phyloP scores from a whole-genome alignment of 495 filamentous ascomycete genomes.

The Xylaria flabelliformis region DNA sequence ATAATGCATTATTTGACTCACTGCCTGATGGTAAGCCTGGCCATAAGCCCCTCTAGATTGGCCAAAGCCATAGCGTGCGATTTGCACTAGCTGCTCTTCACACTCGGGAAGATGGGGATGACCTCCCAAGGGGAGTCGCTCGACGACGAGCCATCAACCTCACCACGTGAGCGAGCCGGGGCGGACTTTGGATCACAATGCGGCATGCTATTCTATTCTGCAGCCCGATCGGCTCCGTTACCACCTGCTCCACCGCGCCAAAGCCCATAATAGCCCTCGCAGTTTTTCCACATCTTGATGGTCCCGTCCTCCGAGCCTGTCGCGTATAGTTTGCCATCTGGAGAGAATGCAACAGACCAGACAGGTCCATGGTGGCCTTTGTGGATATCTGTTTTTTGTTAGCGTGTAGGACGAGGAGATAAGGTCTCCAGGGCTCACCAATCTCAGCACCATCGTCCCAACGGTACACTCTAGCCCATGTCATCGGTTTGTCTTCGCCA shows the following conservation, averaged over 20 bases:
- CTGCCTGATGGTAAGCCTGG: constrained; percentile 9
- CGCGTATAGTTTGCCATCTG: constrained; percentile 92
- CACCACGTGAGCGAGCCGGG: constrained; percentile 18
- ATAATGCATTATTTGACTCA: constrained; percentile 17
- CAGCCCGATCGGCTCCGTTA: constrained; percentile 32
- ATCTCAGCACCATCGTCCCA: constrained; percentile 81
- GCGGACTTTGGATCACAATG: constrained; percentile 20
- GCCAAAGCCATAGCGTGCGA: not conserved
- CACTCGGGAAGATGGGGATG: constrained; percentile 10
- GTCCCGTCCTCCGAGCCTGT: constrained; percentile 98
- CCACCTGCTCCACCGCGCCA: constrained; percentile 49
- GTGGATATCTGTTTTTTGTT: constrained; percentile 68
- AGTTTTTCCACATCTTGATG: constrained; percentile 83
- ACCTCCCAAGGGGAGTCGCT: constrained; percentile 18
- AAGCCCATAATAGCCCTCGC: constrained; percentile 60
- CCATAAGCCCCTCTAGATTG: not conserved
- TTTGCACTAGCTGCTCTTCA: constrained; percentile 12
- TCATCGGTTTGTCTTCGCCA: constrained; percentile 79
- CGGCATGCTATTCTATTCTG: constrained; percentile 34
- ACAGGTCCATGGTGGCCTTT: constrained; percentile 98
- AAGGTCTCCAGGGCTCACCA: constrained; percentile 52
- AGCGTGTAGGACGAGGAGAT: constrained; percentile 9
- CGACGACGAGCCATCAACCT: constrained; percentile 14
- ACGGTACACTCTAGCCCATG: constrained; percentile 93
- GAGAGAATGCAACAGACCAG: constrained; percentile 92